Conservation (phyloP, 495 filamentous ascomycete genomes). For the Aspergillus panamensis region DNA sequence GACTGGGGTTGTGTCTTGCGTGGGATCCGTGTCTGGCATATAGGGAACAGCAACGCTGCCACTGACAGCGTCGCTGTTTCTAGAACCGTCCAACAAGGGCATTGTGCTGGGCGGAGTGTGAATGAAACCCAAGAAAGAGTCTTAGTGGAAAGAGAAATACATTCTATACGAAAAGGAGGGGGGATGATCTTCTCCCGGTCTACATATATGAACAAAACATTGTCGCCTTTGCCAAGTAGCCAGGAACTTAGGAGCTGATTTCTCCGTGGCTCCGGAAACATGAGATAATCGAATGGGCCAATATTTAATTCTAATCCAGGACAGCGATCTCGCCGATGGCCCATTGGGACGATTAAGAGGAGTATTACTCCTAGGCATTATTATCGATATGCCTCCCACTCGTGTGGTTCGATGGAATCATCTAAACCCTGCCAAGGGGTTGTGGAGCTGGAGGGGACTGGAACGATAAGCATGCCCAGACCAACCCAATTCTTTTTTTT, state of each 20-base stretch:
- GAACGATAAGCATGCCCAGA: slow-evolving; percentile 1
- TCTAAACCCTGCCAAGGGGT: background rate
- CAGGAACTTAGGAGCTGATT: slow-evolving; percentile 2
- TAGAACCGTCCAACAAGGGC: slow-evolving; percentile 36
- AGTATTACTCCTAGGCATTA: background rate
- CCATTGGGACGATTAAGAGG: slow-evolving; percentile 1
- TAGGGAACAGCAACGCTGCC: slow-evolving; percentile 15
- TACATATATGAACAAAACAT: slow-evolving; percentile 8
- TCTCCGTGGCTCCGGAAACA: slow-evolving; percentile 18
- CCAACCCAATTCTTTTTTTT: background rate
- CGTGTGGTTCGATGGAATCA: background rate
- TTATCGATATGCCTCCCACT: background rate
- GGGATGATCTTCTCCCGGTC: slow-evolving; percentile 1
- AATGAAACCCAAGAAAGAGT: background rate
- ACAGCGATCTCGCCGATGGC: slow-evolving; percentile 7
- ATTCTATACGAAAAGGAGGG: background rate
- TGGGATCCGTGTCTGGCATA: slow-evolving; percentile 10
- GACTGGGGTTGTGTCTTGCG: background rate
- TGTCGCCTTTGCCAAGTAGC: background rate
- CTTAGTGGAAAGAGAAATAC: background rate
- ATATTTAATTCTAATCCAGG: slow-evolving; percentile 7
- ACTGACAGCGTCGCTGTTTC: slow-evolving; percentile 29
- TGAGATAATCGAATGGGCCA: slow-evolving; percentile 21
- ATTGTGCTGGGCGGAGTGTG: slow-evolving; percentile 19
- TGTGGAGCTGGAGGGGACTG: background rate